Conservation (phyloP, 768 basidiomycete species). For the Termitomyces sp. region DNA sequence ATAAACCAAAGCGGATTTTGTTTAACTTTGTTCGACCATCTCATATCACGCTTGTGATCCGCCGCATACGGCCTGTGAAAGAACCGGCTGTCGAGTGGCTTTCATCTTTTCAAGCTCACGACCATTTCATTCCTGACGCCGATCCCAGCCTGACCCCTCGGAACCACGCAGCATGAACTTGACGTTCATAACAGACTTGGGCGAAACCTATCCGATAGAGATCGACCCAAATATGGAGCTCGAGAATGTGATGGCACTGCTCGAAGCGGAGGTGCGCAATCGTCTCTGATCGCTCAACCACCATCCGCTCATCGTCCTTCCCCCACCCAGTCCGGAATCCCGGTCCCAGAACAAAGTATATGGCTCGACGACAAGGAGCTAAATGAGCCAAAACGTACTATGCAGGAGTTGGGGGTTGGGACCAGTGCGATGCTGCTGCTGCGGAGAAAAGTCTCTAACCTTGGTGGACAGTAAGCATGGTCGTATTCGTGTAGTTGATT, state of each 20-base stretch:
- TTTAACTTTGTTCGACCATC: neutral
- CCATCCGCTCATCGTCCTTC: neutral
- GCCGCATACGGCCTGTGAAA: slow-evolving; percentile 7
- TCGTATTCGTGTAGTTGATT: neutral
- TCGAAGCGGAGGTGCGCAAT: slow-evolving; percentile 87
- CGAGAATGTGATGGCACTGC: slow-evolving; percentile 87
- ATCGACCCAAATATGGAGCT: slow-evolving; percentile 91
- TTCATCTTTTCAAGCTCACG: neutral
- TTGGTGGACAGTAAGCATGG: slow-evolving; percentile 39
- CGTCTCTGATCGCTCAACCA: neutral
- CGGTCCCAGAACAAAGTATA: slow-evolving; percentile 70
- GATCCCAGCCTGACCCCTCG: too few species aligned
- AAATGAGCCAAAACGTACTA: slow-evolving; percentile 62
- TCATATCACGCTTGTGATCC: slow-evolving; percentile 8
- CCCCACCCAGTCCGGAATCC: slow-evolving; percentile 65
- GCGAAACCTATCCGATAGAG: slow-evolving; percentile 67
- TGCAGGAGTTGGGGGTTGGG: slow-evolving; percentile 55
- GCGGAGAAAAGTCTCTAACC: slow-evolving; percentile 52
- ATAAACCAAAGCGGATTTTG: slow-evolving; percentile 2
- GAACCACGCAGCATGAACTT: slow-evolving; percentile 52
- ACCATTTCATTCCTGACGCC: slow-evolving; percentile 7
- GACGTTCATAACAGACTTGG: slow-evolving; percentile 70
- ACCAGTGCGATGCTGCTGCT: slow-evolving; percentile 67
- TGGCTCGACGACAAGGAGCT: slow-evolving; percentile 68
- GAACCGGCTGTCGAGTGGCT: neutral